Percentiles rank a stretch among this genome's conserved stretches.
Conservation (phyloP, 2,329 filamentous ascomycete genomes). For the Diaporthe sp. region DNA sequence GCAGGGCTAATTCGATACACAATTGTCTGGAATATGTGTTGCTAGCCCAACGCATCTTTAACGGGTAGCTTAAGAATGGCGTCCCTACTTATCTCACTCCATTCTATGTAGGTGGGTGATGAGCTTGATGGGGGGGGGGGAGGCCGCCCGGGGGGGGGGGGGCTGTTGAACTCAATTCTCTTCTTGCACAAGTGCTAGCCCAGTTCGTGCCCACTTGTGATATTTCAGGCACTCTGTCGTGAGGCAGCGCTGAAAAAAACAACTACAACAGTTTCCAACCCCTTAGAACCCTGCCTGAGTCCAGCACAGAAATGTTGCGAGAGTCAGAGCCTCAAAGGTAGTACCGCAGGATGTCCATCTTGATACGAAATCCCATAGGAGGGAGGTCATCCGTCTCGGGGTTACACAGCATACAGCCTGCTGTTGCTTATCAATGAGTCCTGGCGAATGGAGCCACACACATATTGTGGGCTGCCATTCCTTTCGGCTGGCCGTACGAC, state of each 20-base stretch:
- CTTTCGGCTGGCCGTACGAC: neutral
- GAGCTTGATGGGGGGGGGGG: too few species aligned
- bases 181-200: neutral
- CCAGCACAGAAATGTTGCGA: neutral
- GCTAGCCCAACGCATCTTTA: too few species aligned
- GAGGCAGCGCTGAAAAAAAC: neutral
- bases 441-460: neutral
- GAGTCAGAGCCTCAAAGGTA: neutral
- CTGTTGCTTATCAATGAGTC: neutral
- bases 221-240: neutral
- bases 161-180: neutral
- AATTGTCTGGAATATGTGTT: too few species aligned
- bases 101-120: too few species aligned
- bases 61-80: too few species aligned
- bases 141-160: too few species aligned
- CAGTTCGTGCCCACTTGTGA: neutral
- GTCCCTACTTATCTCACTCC: too few species aligned
- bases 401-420: slow-evolving; percentile 23
- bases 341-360: neutral
- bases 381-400: neutral
- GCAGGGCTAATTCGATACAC: too few species aligned
- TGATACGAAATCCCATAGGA: neutral
- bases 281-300: neutral
- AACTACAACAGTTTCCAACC: neutral
- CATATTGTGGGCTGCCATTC: neutral